Percentiles rank a stretch among this genome's conserved stretches.
Conservation (phyloP, 768 basidiomycete genomes). For the Kwoniella bestiolae region DNA sequence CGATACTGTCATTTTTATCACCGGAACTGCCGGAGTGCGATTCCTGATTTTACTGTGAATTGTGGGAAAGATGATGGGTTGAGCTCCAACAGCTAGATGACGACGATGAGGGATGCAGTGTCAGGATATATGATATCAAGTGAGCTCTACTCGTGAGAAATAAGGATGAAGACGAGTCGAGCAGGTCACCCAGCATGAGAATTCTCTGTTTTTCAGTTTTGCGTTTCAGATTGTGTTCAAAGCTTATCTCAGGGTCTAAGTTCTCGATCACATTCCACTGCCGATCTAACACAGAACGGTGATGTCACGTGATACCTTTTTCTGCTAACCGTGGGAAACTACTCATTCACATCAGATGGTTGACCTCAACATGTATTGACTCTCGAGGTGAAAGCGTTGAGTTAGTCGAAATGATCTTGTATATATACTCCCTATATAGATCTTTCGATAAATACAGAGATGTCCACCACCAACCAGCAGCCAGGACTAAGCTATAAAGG, state of each 20-base stretch:
- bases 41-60: no score
- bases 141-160: background rate
- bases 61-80: background rate
- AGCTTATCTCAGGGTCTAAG: slow-evolving; percentile 9
- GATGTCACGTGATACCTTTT: slow-evolving; percentile 1
- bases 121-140: background rate
- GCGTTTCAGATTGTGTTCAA: background rate
- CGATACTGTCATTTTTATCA: background rate
- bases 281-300: background rate
- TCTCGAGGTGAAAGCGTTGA: no score
- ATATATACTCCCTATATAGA: background rate
- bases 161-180: no score
- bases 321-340: no score
- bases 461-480: slow-evolving; percentile 23
- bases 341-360: no score
- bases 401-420: no score
- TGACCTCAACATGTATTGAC: background rate
- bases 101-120: no score
- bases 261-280: slow-evolving; percentile 1
- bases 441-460: background rate
- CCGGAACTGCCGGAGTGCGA: background rate
- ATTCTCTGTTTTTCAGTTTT: background rate
- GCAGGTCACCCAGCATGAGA: no score
- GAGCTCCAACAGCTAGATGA: no score
- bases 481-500: slow-evolving; percentile 45